phyloP scores from a whole-genome alignment of 2,329 filamentous ascomycete species.

The Clonostachys rhizophaga region DNA sequence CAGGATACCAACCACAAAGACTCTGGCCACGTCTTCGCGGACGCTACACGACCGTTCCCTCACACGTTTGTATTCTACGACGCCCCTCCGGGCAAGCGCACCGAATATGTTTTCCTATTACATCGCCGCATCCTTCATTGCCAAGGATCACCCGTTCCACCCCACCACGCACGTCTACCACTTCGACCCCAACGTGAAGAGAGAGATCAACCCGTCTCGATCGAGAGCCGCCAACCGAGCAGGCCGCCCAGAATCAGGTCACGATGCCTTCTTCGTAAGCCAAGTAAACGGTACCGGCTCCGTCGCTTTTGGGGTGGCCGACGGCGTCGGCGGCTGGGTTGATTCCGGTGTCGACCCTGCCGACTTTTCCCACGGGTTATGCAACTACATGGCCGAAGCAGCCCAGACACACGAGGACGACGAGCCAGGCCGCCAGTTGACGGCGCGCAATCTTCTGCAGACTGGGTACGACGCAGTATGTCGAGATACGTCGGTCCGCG shows the following conservation, averaged over 20 bases:
- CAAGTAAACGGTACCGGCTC: slow-evolving; percentile 67
- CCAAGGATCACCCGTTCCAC: slow-evolving; percentile 65
- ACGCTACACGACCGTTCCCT: no score
- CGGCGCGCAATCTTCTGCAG: slow-evolving; percentile 71
- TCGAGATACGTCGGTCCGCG: slow-evolving; percentile 65
- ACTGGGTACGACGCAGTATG: slow-evolving; percentile 79
- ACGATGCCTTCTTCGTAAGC: slow-evolving; percentile 94
- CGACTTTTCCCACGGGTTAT: slow-evolving; percentile 91
- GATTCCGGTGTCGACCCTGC: slow-evolving; percentile 90
- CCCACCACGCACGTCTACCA: slow-evolving; percentile 66
- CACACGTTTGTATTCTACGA: no score
- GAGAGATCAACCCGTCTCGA: slow-evolving; percentile 24
- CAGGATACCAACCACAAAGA: no score
- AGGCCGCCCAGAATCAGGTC: slow-evolving; percentile 70
- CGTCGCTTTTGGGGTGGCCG: slow-evolving; percentile 83
- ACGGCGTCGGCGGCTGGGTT: slow-evolving; percentile 94
- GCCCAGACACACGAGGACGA: slow-evolving; percentile 53
- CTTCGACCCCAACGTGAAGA: slow-evolving; percentile 61
- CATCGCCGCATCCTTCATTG: slow-evolving; percentile 70
- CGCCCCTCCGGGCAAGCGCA: no score
- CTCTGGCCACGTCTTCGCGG: no score
- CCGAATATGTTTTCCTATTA: slow-evolving; percentile 53
- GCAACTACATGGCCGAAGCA: slow-evolving; percentile 83
- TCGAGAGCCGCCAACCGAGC: slow-evolving; percentile 10
- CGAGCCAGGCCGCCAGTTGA: slow-evolving; percentile 29